phyloP scores from a whole-genome alignment of 768 basidiomycete species.

The Boletellus emodensis region DNA sequence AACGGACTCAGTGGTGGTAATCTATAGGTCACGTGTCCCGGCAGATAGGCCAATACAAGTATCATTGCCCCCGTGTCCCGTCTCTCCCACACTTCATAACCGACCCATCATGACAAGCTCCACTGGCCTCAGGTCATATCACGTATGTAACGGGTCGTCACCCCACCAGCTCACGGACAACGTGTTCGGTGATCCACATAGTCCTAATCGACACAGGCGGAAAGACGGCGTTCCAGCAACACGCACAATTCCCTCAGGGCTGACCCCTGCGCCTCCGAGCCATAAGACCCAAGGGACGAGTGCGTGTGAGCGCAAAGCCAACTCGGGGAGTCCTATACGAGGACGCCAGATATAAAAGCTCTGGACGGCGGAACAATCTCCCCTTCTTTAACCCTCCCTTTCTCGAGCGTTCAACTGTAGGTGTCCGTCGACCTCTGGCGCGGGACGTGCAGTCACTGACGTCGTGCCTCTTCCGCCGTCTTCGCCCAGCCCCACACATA shows the following conservation, averaged over 20 bases:
- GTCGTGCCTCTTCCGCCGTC: too few relatives aligned
- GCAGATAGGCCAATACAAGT: background rate
- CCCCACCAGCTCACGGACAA: background rate
- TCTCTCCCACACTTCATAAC: background rate
- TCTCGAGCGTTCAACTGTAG: background rate
- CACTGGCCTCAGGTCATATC: background rate
- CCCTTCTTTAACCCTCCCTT: background rate
- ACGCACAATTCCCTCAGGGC: background rate
- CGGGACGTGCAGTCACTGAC: background rate
- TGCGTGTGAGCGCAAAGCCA: background rate
- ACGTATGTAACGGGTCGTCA: background rate
- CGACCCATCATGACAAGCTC: background rate
- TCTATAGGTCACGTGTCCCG: background rate
- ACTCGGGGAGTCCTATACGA: background rate
- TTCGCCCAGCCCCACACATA: background rate
- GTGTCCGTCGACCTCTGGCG: background rate
- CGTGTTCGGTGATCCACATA: background rate
- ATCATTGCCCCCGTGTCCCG: background rate
- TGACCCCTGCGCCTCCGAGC: background rate
- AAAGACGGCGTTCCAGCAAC: background rate
- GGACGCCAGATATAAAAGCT: constrained; percentile 13
- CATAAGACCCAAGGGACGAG: background rate
- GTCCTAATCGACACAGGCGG: background rate
- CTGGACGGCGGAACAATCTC: background rate
- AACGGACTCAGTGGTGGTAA: too few relatives aligned